These are phyloP conservation scores for Papiliotrema nemorosa DNA, from an alignment of 1,284 basidiomycete genomes.

Conservation along the genomic window DNA sequence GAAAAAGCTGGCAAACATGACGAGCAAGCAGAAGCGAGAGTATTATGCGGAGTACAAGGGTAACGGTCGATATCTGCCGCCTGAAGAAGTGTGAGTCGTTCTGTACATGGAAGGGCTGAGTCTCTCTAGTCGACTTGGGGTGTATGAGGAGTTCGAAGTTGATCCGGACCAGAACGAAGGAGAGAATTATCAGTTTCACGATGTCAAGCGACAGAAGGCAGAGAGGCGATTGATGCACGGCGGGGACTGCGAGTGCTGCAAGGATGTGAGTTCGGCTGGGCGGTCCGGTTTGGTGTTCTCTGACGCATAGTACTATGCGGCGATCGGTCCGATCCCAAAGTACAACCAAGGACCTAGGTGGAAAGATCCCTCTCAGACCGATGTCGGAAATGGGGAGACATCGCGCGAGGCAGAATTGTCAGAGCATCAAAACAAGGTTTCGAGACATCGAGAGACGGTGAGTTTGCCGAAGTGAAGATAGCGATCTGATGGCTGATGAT, in stretches of 20 bases:
- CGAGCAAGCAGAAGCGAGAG: constrained; percentile 27
- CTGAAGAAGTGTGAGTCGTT: constrained; percentile 32
- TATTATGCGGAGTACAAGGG: constrained; percentile 41
- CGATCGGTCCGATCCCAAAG: constrained; percentile 64
- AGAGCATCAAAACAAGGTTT: constrained; percentile 68
- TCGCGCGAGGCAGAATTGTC: constrained; percentile 42
- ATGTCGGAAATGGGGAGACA: constrained; percentile 12
- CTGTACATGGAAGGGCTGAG: too few species aligned
- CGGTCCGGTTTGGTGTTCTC: not conserved
- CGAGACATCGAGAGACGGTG: constrained; percentile 62
- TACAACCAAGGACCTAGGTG: constrained; percentile 65
- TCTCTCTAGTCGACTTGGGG: constrained; percentile 46
- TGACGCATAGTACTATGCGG: constrained; percentile 67
- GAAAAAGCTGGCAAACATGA: constrained; percentile 25
- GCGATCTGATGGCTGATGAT: constrained; percentile 1
- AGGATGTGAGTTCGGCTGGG: constrained; percentile 57
- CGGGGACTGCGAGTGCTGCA: constrained; percentile 79
- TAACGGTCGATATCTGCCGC: constrained; percentile 35
- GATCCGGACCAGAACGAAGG: constrained; percentile 65
- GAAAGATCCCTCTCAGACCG: constrained; percentile 47
- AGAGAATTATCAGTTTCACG: constrained; percentile 64
- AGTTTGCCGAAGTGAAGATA: constrained; percentile 8
- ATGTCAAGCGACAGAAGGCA: constrained; percentile 67
- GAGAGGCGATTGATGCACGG: constrained; percentile 67
- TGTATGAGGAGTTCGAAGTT: constrained; percentile 66